Evolutionary conservation across 257 asterid species (phyloP).

Genomic region (Echites panduratus): DNA sequence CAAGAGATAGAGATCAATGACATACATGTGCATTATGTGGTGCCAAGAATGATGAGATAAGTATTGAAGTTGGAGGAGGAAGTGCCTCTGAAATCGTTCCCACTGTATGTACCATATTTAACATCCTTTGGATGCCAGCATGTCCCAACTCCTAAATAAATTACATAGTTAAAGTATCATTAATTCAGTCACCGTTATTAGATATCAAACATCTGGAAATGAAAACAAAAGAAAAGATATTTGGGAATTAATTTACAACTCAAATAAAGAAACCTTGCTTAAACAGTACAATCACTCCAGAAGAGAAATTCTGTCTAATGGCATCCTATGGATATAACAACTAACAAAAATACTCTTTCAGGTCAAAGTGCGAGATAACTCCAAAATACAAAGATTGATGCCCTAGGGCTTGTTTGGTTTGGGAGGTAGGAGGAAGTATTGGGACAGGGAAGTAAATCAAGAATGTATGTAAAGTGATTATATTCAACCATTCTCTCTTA

Average conservation of each 20-base stretch:
- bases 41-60: conserved; percentile 46
- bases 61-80: conserved; percentile 60
- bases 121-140: conserved; percentile 60
- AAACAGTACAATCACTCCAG: background rate
- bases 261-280: background rate
- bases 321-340: background rate
- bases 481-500: too few species aligned
- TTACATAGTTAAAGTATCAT: background rate
- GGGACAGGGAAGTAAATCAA: too few species aligned
- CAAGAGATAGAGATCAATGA: conserved; percentile 18
- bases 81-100: conserved; percentile 56
- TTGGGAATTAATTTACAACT: background rate
- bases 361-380: background rate
- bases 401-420: too few species aligned
- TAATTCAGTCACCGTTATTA: background rate
- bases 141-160: conserved; percentile 52
- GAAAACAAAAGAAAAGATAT: background rate
- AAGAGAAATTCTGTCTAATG: background rate
- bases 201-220: background rate
- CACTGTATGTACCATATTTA: conserved; percentile 49
- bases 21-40: conserved; percentile 63
- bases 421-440: too few species aligned
- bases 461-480: too few species aligned
- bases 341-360: background rate
- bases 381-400: background rate